Base-by-base conservation (phyloP, 805 yeast species). In the Saccharomycopsis javanensis region DNA sequence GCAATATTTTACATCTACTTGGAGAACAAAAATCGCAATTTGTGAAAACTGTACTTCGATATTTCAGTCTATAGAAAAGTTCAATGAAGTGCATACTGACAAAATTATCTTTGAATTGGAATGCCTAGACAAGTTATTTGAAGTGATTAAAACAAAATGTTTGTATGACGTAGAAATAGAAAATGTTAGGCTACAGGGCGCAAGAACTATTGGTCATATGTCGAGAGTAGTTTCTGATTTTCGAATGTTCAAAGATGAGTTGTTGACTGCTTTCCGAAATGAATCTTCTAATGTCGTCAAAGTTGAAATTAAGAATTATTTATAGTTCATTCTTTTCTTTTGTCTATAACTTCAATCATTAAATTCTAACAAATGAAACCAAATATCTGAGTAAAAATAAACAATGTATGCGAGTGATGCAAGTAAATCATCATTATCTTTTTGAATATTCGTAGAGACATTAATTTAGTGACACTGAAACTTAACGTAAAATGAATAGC, bases 21-120 rank as follows among this genome's bases (percentile, higher is more conserved):
- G 92, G 92, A 76, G 85, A 62, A 74, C 84, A 1, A 80, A 81
- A 62, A 58, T 76, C 1, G 73, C 75, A 1, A 69, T 71, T 18
- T 75, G 72, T 61, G 82, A 79, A 54, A 70, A 73, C 8, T 67
- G 79, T 28, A 65, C 55, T 1, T 57, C 59, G 7, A 34, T 72
- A 10, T 54, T 64, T 1, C 61, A 62, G 15, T 61, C 42, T 16
- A 56, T 64, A 55, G 34, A 15, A 5, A 53, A 55, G 4, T 28
- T n/a, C 15, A 54, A 57, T 10, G 50, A 55, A 13, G 23, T 23
- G 4, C 15, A 11, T 28, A 23, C 30, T 18, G 28, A 51, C 27
- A 27, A 28, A 16, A 45, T 28, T 7, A n/a, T 18, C 11, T 16
- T 53, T 25, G 38, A 64, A 18, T 20, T 55, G 15, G 58, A 53